These are phyloP conservation scores for Tulasnella sp. DNA, from an alignment of 768 basidiomycete species.

Conservation along the genomic window DNA sequence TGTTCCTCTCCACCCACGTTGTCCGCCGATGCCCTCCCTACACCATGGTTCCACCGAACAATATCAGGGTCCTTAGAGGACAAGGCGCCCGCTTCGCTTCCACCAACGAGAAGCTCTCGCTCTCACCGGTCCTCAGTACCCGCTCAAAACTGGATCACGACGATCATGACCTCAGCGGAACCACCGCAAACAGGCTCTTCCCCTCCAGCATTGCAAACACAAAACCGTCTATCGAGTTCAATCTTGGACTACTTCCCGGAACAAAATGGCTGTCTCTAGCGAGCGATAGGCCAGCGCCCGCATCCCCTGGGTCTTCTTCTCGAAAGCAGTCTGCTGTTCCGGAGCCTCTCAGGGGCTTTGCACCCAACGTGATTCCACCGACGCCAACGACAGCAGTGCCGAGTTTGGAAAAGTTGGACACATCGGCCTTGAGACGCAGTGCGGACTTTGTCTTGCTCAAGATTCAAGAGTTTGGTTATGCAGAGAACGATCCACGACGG, in stretches of 20 bases:
- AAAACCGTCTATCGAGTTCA: neutral
- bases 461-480: constrained; percentile 58
- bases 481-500: constrained; percentile 51
- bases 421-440: constrained; percentile 11
- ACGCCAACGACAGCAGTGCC: constrained; percentile 7
- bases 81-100: no score
- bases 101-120: no score
- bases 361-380: constrained; percentile 10
- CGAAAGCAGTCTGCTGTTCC: constrained; percentile 1
- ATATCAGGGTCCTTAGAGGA: no score
- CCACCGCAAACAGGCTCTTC: neutral
- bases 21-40: neutral
- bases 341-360: neutral
- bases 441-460: constrained; percentile 41
- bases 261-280: no score
- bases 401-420: neutral
- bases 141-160: no score
- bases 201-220: neutral
- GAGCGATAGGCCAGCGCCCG: constrained; percentile 62
- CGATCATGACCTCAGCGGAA: neutral
- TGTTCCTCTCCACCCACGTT: constrained; percentile 16
- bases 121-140: no score
- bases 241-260: no score
- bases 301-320: constrained; percentile 52
- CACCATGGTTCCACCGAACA: no score